These are phyloP conservation scores for Eucalyptus shirleyi DNA, from an alignment of 345 rosid genomes.

Conservation along the genomic window DNA sequence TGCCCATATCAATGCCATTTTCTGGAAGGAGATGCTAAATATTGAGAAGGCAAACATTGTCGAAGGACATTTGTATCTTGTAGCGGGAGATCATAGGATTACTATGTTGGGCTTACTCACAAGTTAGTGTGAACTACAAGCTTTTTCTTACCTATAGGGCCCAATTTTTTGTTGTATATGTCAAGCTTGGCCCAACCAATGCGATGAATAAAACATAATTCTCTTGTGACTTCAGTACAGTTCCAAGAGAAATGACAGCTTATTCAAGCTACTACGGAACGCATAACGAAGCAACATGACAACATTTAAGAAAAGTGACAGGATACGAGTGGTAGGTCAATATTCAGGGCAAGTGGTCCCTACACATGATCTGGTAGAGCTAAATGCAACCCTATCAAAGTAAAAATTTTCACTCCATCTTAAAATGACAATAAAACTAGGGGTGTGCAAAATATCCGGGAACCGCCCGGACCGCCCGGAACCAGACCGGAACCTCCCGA, in stretches of 20 bases:
- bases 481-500: too few species aligned
- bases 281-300: neutral
- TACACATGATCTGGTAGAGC: neutral
- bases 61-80: neutral
- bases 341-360: neutral
- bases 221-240: neutral
- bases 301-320: neutral
- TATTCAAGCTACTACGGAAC: neutral
- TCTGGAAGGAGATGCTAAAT: too few species aligned
- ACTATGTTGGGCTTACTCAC: fast-evolving
- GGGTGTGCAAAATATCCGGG: too few species aligned
- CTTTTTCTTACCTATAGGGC: neutral
- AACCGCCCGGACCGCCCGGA: too few species aligned
- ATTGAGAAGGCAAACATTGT: too few species aligned
- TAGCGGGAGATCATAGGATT: neutral
- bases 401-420: too few species aligned
- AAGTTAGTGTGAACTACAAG: neutral
- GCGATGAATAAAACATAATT: neutral
- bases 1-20: too few species aligned
- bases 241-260: neutral
- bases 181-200: neutral
- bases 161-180: fast-evolving
- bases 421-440: fast-evolving
- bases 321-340: neutral
- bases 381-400: fast-evolving